phyloP scores from a whole-genome alignment of 208 protist genomes.

The Leishmania tropica region DNA sequence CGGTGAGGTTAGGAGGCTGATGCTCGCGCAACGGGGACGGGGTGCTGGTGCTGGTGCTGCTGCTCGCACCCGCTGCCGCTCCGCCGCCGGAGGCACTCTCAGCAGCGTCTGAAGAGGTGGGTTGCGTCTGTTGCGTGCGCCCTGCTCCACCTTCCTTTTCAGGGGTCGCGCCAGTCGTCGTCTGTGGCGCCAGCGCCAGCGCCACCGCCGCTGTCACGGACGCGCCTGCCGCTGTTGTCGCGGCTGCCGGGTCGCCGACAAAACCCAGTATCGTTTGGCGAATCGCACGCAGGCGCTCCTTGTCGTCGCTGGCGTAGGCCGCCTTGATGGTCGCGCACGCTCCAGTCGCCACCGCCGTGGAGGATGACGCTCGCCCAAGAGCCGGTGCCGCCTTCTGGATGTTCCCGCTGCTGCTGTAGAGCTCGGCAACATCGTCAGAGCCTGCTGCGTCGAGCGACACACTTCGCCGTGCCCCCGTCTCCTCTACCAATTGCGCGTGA shows the following conservation, averaged over 20 bases:
- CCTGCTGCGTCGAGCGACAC: not conserved
- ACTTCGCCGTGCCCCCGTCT: not conserved
- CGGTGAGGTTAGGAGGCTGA: not conserved
- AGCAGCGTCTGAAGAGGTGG: not conserved
- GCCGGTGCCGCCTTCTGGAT: not conserved
- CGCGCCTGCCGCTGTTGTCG: not conserved
- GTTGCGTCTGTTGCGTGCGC: not conserved
- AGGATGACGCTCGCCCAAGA: not conserved
- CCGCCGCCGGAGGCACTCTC: not conserved
- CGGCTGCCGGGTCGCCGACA: constrained; percentile 8
- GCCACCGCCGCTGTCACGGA: not conserved
- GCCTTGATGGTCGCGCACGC: constrained; percentile 32
- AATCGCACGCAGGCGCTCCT: constrained; percentile 21
- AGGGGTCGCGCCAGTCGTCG: not conserved
- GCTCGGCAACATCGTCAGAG: not conserved
- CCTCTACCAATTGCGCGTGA: constrained; percentile 15
- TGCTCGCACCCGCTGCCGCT: not conserved
- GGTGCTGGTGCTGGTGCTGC: not conserved
- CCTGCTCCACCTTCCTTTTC: not conserved
- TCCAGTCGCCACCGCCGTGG: constrained; percentile 4
- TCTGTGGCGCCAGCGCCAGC: not conserved
- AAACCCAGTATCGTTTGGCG: constrained; percentile 31
- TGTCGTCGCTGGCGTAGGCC: constrained; percentile 18
- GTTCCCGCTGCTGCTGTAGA: not conserved
- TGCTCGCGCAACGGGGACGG: not conserved